Base-by-base conservation (phyloP, 2,329 filamentous ascomycete genomes). In the Fonsecaea multimorphosa region DNA sequence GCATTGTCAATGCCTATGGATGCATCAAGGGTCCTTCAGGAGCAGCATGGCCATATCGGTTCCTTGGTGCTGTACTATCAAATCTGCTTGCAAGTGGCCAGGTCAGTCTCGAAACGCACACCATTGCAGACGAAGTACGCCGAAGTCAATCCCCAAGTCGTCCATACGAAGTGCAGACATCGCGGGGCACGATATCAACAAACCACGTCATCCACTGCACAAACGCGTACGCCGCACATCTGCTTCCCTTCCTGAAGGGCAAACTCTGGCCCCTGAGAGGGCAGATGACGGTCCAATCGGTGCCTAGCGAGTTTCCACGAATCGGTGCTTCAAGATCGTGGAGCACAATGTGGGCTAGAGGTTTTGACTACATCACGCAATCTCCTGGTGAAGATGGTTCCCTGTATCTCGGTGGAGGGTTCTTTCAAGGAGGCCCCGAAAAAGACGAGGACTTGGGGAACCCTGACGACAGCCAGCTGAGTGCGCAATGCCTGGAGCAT, bases 221-320 rank as follows among this genome's bases (percentile, higher is more conserved):
- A 2, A 82, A 83, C 59, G 80, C 72, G 0, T 76, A 79, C 61
- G 73, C 75, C 2, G 77, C 76, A 0, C 79, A 82, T 66, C 74
- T 83, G 3, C 70, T 82, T 1, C 80, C 81, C 0, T 63, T 63
- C 0, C 70, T 83, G 1, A 72, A 76, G 2, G 79, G 80, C 0
- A 71, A 69, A 1, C 54, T 82, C 8, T 78, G 74, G 52, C 79
- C 80, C 0, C 72, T 78, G 19, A 76, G 79, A 36, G 79, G 78
- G 0, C 77, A 77, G 3, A 82, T 83, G 80, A 78, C 79, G 2
- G 77, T 78, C 3, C 80, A 82, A 65, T 72, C 74, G 29, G 73
- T 77, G 0, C 68, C 68, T 0, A 32, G 61, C 3, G 51, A 64
- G 3, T 68, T 76, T n/a, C 62, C 72, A 1, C 73, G 74, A 9